phyloP scores from a whole-genome alignment of 805 yeast species.

The Candida endomychidarum region DNA sequence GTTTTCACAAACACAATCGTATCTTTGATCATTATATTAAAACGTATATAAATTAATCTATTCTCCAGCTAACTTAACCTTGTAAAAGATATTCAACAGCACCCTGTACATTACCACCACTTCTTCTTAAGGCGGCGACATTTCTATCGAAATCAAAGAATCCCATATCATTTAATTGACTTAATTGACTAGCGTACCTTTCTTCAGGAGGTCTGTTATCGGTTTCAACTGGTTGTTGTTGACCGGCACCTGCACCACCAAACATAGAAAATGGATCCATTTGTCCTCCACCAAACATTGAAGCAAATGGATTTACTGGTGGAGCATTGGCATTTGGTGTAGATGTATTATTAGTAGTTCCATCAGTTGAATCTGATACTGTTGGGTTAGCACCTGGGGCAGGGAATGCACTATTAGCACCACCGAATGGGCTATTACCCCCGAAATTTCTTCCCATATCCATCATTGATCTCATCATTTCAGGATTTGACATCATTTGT shows the following conservation, averaged over 20 bases:
- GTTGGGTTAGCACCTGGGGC: conserved; percentile 24
- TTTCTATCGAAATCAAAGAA: conserved; percentile 91
- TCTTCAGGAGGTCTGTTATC: conserved; percentile 49
- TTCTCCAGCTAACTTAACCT: no score
- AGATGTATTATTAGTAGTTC: conserved; percentile 13
- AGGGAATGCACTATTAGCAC: conserved; percentile 39
- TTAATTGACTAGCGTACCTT: conserved; percentile 41
- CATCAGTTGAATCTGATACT: conserved; percentile 15
- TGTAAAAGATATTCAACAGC: conserved; percentile 76
- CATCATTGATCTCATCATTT: conserved; percentile 80
- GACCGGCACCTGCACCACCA: conserved; percentile 39
- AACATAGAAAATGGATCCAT: conserved; percentile 56
- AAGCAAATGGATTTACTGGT: conserved; percentile 40
- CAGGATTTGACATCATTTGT: conserved; percentile 71
- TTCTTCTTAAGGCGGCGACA: conserved; percentile 86
- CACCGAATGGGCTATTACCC: conserved; percentile 15
- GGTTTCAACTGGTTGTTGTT: conserved; percentile 28
- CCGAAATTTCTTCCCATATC: conserved; percentile 56
- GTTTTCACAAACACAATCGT: no score
- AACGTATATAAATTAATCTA: no score
- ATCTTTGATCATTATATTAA: no score
- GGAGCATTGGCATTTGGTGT: conserved; percentile 16
- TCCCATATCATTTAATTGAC: conserved; percentile 51
- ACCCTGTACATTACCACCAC: conserved; percentile 97
- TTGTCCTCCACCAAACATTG: conserved; percentile 33